Base-by-base conservation (phyloP, 257 asterid genomes). In the Anisodus acutangulus region DNA sequence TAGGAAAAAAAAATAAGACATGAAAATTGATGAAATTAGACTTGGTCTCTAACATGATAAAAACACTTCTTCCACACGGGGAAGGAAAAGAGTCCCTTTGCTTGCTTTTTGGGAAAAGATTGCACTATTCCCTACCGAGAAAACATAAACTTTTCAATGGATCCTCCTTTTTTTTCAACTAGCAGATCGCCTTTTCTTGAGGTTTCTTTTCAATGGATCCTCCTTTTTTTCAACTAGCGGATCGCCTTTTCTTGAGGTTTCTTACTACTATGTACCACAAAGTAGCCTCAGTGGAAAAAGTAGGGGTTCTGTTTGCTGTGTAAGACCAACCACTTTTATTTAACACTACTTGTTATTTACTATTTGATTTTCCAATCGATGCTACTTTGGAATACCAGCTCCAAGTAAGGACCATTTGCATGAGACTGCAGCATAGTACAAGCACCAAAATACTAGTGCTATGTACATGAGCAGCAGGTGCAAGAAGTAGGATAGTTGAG, bases 361-460 rank as follows among this genome's bases (percentile, higher is more conserved):
- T 12, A 22, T 35, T 31, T 31, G 35, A 31, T 31, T 31, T 31
- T 26, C 81, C 60, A 47, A 26, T 51, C 45, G 16, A 51, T 76
- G 9, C 39, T 76, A 51, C 47, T 6, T 51, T 2, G 15, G 81
- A 26, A 51, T 19, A 47, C 16, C 81, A 76, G 81, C 22, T 51
- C 22, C 8, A 54, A 74, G 39, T 0, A 35, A 15, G 54, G 49
- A 53, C 51, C 10, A 8, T 39, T 69, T 39, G 54, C 78, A 39
- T 54, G 39, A 16, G 78, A 51, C 43, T 10, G 4, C 62, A 49
- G n/a, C 13, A 2, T 12, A 76, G 81, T 22, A 76, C 81, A 49
- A 51, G 13, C 81, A 76, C 81, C 81, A 51, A 76, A 22, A 26
- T 51, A 51, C 12, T 76, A 76, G 8, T 51, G 45, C 63, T 76